Base-by-base conservation (phyloP, 2,329 filamentous ascomycete genomes). In the Colletotrichum graminicola region DNA sequence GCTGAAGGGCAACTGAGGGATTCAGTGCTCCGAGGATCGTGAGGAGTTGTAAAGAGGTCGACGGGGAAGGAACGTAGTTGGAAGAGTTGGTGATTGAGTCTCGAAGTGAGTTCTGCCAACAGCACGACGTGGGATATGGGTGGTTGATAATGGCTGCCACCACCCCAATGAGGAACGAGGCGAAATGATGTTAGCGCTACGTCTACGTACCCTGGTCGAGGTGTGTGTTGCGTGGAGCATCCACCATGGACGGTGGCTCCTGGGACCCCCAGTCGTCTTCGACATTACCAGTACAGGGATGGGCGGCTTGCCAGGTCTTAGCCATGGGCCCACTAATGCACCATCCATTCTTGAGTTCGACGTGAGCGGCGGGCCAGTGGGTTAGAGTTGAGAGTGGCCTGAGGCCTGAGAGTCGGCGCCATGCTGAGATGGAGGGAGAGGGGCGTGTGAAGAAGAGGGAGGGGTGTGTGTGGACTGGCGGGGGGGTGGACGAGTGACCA, bases 311-410 rank as follows among this genome's bases (percentile, higher is more conserved):
- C 76, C 74, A 76, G 72, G 73, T 75, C 75, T 70, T 71, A 68
- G 74, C 67, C 73, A 74, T 74, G 75, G 75, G 62, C 73, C 74
- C 67, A 76, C 79, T 78, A 79, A 80, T 81, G 80, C 79, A 76
- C 76, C 79, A 80, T 79, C 83, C 84, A 84, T 85, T 84, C 82
- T 84, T 83, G 80, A 82, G 65, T 63, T 72, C 70, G 70, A 71
- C 70, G 62, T 72, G 70, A 72, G 66, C 70, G 60, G 70, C 66
- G 55, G 59, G 80, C 75, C 75, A 76, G 76, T 75, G 75, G 73
- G 72, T 75, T 75, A 81, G 80, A 77, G 76, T 79, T 82, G 76
- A 78, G 63, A 7, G 43, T 32, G 23, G 66, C 70, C 26, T 71
- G 70, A 72, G 70, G 70, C 70, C 67, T 59, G 70, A 71, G 70